Percentiles rank a stretch among this genome's conserved stretches.
These are phyloP conservation scores for Takashimella koratensis DNA, from an alignment of 1,284 basidiomycete genomes.

Conservation along the genomic window DNA sequence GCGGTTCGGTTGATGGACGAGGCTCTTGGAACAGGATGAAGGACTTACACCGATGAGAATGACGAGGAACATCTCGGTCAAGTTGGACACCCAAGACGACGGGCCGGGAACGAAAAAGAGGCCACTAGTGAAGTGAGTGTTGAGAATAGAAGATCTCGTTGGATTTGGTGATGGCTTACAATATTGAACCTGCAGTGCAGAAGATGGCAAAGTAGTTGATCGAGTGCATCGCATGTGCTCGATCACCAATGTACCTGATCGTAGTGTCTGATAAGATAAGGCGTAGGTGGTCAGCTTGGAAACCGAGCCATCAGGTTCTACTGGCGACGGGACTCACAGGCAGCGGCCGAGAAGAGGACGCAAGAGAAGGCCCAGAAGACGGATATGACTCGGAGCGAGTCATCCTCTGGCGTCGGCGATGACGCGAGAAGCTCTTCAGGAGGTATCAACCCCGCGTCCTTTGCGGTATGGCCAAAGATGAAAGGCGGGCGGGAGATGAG, in stretches of 20 bases:
- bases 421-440: slow-evolving; percentile 25
- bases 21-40: slow-evolving; percentile 49
- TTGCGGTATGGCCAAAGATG: slow-evolving; percentile 48
- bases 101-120: slow-evolving; percentile 4
- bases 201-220: slow-evolving; percentile 64
- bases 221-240: slow-evolving; percentile 69
- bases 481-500: slow-evolving; percentile 65
- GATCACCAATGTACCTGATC: slow-evolving; percentile 67
- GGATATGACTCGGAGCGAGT: slow-evolving; percentile 23
- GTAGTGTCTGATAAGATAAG: slow-evolving; percentile 55
- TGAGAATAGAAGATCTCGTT: slow-evolving; percentile 4
- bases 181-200: slow-evolving; percentile 57
- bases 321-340: slow-evolving; percentile 32
- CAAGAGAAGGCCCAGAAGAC: slow-evolving; percentile 39
- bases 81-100: slow-evolving; percentile 8
- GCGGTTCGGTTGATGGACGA: too few relatives aligned
- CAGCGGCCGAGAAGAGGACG: slow-evolving; percentile 34
- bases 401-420: slow-evolving; percentile 1
- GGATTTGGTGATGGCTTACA: slow-evolving; percentile 43
- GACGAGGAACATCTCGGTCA: slow-evolving; percentile 28
- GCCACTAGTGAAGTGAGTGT: not conserved
- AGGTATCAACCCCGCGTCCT: slow-evolving; percentile 11
- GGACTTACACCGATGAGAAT: slow-evolving; percentile 52
- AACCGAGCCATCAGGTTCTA: too few relatives aligned
- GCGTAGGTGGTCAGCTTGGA: not conserved